Conservation (phyloP, 345 rosid genomes). For the Isatis tinctoria region DNA sequence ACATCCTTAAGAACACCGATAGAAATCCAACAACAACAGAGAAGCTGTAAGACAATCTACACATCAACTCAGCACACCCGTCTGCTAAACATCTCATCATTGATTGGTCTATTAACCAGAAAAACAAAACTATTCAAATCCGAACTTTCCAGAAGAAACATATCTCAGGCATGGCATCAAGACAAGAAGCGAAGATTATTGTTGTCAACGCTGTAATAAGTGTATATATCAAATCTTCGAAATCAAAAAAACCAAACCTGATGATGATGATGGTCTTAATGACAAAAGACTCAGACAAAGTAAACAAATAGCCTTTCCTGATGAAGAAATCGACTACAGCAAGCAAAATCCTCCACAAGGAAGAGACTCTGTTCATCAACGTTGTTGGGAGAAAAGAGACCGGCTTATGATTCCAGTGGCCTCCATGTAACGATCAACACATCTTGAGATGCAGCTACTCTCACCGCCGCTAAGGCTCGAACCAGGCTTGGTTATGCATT, state of each 20-base stretch:
- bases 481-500: conserved; percentile 87
- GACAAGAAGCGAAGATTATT: not conserved
- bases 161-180: not conserved
- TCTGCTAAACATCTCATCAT: not conserved
- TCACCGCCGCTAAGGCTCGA: conserved; percentile 88
- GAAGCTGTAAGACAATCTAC: not conserved
- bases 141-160: not conserved
- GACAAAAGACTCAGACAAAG: not conserved
- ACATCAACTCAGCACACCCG: not conserved
- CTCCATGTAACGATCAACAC: conserved; percentile 95
- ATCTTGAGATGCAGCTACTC: conserved; percentile 92
- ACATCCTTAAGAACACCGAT: not conserved
- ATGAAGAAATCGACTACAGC: not conserved
- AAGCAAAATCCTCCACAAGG: not conserved
- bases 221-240: not conserved
- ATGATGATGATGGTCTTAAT: not conserved
- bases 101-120: not conserved
- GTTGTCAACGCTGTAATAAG: not conserved
- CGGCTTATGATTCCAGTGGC: conserved; percentile 77
- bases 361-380: conserved; percentile 20
- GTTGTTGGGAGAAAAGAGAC: conserved; percentile 58
- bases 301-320: not conserved
- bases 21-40: not conserved
- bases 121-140: not conserved
- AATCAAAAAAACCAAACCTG: not conserved